phyloP scores from a whole-genome alignment of 2,329 filamentous ascomycete genomes.

The Ceratocystis lukuohia region DNA sequence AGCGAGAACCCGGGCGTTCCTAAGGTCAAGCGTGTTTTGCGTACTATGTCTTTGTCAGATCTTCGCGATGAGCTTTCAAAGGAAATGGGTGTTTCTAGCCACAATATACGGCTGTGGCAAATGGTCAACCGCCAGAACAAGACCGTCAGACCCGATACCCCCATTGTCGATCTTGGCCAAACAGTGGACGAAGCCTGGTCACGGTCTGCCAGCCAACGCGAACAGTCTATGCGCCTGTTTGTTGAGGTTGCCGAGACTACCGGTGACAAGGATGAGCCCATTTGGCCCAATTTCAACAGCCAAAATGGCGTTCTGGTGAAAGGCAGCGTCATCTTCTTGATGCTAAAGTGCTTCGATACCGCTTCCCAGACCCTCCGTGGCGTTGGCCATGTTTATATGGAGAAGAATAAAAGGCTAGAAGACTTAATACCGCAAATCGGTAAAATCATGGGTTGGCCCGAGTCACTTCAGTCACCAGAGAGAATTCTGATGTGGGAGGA shows the following conservation, averaged over 20 bases:
- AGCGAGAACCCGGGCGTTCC: conserved; percentile 47
- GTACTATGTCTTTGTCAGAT: conserved; percentile 62
- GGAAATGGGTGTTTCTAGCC: conserved; percentile 54
- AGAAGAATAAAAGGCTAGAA: conserved; percentile 72
- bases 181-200: conserved; percentile 58
- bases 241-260: conserved; percentile 62
- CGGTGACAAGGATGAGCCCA: conserved; percentile 50
- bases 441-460: conserved; percentile 74
- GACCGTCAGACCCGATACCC: conserved; percentile 80
- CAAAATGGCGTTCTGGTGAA: conserved; percentile 43
- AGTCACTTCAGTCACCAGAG: conserved; percentile 52
- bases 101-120: conserved; percentile 71
- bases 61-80: conserved; percentile 57
- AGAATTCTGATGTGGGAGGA: conserved; percentile 73
- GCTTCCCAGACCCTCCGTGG: conserved; percentile 63
- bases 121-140: conserved; percentile 99
- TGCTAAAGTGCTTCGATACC: conserved; percentile 83
- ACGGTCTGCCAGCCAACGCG: conserved; percentile 42
- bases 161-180: conserved; percentile 62
- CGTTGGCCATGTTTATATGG: conserved; percentile 73
- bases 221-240: conserved; percentile 73
- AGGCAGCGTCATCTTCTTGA: conserved; percentile 61
- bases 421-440: conserved; percentile 69
- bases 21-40: conserved; percentile 57
- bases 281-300: conserved; percentile 55